phyloP scores from a whole-genome alignment of 2,329 filamentous ascomycete species.

The Dactylonectria estremocensis region DNA sequence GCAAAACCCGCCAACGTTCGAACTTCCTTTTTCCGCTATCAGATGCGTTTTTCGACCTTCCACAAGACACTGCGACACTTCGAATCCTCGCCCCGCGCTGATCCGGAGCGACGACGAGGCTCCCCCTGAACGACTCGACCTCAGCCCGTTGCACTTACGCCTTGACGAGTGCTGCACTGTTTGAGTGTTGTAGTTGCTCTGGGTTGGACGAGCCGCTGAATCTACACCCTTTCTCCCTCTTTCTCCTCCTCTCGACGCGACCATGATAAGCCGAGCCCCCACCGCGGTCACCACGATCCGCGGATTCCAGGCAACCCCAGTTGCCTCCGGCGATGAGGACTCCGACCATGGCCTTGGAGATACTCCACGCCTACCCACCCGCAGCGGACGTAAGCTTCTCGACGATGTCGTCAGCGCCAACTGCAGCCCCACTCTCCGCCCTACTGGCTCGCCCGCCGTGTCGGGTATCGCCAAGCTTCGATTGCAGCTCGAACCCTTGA shows the following conservation, averaged over 20 bases:
- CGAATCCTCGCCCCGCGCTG: conserved; percentile 68
- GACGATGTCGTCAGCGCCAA: conserved; percentile 74
- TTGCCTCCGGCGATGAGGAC: conserved; percentile 71
- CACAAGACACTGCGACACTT: conserved; percentile 65
- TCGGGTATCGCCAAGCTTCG: conserved; percentile 89
- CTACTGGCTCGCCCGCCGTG: conserved; percentile 66
- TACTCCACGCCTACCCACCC: conserved; percentile 55
- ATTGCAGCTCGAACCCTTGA: conserved; percentile 84
- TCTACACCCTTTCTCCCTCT: conserved; percentile 22
- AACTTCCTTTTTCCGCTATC: conserved; percentile 67
- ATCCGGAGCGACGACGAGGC: conserved; percentile 73
- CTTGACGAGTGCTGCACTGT: conserved; percentile 14
- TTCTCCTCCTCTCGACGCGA: conserved; percentile 36
- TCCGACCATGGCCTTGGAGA: conserved; percentile 64
- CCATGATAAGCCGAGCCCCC: conserved; percentile 64
- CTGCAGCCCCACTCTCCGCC: conserved; percentile 73
- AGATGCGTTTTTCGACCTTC: conserved; percentile 70
- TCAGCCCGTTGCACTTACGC: conserved; percentile 35
- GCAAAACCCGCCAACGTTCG: conserved; percentile 61
- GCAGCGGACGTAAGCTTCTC: conserved; percentile 60
- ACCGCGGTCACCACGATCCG: conserved; percentile 70
- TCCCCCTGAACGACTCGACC: conserved; percentile 57
- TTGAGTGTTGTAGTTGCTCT: conserved; percentile 38
- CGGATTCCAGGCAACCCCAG: conserved; percentile 69
- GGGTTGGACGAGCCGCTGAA: conserved; percentile 36